Conservation (phyloP, 441 rosid genomes). For the Erodium trifolium region DNA sequence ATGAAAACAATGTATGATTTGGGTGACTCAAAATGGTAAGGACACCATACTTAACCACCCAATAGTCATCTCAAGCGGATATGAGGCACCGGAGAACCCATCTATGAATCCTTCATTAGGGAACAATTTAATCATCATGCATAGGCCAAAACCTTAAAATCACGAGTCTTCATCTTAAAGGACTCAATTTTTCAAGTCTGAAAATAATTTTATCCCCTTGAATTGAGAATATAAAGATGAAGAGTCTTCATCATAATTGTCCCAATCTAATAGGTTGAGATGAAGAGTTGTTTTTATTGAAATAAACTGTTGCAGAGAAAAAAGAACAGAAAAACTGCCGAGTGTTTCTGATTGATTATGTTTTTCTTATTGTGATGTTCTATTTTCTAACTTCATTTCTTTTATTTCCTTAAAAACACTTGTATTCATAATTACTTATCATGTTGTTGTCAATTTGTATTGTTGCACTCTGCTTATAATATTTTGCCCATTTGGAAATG, state of each 20-base stretch:
- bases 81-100: not conserved
- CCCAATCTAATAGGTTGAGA: not conserved
- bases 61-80: too few relatives aligned
- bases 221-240: too few relatives aligned
- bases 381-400: too few relatives aligned
- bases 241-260: too few relatives aligned
- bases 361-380: too few relatives aligned
- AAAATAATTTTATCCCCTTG: too few relatives aligned
- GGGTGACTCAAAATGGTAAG: not conserved
- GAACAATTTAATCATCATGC: not conserved
- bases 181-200: not conserved
- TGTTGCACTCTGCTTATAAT: not conserved
- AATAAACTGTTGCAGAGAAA: not conserved
- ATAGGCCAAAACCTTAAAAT: too few relatives aligned
- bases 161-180: not conserved
- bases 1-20: not conserved
- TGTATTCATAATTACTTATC: too few relatives aligned
- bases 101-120: not conserved
- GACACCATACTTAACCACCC: not conserved
- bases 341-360: too few relatives aligned
- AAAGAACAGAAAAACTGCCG: not conserved
- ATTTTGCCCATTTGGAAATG: not conserved
- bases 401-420: too few relatives aligned
- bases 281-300: not conserved
- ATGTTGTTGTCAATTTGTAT: too few relatives aligned